Percentiles rank a stretch among this genome's conserved stretches.
Conservation (phyloP, 2,329 filamentous ascomycete genomes). For the Fusarium humuli region DNA sequence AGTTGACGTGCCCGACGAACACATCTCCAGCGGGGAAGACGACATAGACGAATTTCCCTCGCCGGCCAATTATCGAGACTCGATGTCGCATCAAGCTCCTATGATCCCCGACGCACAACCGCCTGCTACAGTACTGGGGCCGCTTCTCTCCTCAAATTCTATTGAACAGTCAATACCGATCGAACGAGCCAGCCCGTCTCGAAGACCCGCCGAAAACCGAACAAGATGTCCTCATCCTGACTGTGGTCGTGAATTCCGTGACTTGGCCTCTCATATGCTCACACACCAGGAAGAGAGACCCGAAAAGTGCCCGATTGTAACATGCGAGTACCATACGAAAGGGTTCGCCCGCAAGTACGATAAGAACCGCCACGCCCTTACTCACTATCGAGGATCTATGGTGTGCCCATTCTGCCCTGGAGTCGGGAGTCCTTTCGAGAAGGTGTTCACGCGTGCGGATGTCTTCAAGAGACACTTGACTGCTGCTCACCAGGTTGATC, state of each 20-base stretch:
- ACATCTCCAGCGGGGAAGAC: slow-evolving; percentile 63
- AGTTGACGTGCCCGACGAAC: slow-evolving; percentile 59
- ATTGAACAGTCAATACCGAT: slow-evolving; percentile 44
- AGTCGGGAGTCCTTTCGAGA: slow-evolving; percentile 86
- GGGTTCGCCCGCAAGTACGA: slow-evolving; percentile 98
- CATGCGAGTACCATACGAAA: slow-evolving; percentile 93
- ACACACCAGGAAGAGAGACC: slow-evolving; percentile 94
- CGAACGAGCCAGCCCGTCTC: slow-evolving; percentile 47
- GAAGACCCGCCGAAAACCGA: slow-evolving; percentile 55
- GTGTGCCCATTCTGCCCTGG: slow-evolving; percentile 96
- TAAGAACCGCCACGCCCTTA: slow-evolving; percentile 95
- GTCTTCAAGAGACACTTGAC: slow-evolving; percentile 97
- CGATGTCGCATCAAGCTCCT: slow-evolving; percentile 22
- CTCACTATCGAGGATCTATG: slow-evolving; percentile 98
- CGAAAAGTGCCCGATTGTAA: slow-evolving; percentile 94
- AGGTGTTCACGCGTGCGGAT: slow-evolving; percentile 95
- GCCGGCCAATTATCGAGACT: slow-evolving; percentile 28
- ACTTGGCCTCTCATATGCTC: slow-evolving; percentile 88
- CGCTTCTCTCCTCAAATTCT: slow-evolving; percentile 33
- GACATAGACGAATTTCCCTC: slow-evolving; percentile 57
- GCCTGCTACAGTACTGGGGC: slow-evolving; percentile 18
- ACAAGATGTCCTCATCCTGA: slow-evolving; percentile 67
- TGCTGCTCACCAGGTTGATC: slow-evolving; percentile 92
- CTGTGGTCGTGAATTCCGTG: slow-evolving; percentile 70
- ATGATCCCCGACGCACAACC: slow-evolving; percentile 32